Percentiles rank a stretch among this genome's conserved stretches.
phyloP scores from a whole-genome alignment of 495 filamentous ascomycete genomes.

The Daldinia bambusicola region DNA sequence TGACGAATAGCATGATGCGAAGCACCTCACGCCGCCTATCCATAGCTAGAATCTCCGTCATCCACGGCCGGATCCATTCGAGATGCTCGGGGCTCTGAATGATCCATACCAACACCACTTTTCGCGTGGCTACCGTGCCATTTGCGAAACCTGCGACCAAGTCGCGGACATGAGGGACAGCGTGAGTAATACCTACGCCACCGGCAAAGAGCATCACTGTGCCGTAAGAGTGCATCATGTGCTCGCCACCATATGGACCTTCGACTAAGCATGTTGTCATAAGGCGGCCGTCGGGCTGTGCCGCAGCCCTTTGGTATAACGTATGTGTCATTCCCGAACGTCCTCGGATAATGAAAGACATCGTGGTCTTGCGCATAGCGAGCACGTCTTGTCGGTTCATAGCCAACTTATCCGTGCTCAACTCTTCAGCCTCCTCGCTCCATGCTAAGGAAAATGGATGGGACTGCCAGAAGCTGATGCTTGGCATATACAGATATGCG shows the following conservation, averaged over 20 bases:
- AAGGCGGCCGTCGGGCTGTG: conserved; percentile 67
- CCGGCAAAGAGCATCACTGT: conserved; percentile 88
- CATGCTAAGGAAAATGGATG: conserved; percentile 76
- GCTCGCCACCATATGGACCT: conserved; percentile 81
- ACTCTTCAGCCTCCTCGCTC: conserved; percentile 65
- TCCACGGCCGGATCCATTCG: conserved; percentile 93
- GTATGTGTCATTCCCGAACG: conserved; percentile 84
- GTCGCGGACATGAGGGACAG: conserved; percentile 79
- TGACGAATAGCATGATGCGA: conserved; percentile 88
- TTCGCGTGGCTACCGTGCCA: conserved; percentile 77
- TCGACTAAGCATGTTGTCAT: conserved; percentile 74
- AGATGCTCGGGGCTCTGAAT: conserved; percentile 89
- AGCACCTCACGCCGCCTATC: conserved; percentile 83
- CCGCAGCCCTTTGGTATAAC: conserved; percentile 74
- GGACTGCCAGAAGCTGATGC: conserved; percentile 73
- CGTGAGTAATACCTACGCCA: conserved; percentile 90
- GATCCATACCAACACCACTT: conserved; percentile 88
- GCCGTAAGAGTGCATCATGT: conserved; percentile 78
- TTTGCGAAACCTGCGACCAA: conserved; percentile 75
- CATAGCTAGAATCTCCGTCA: conserved; percentile 91
- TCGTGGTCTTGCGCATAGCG: conserved; percentile 66
- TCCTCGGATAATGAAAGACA: conserved; percentile 82
- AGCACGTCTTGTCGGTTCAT: conserved; percentile 67
- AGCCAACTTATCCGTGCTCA: conserved; percentile 62
- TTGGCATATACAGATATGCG: conserved; percentile 83